Conservation (phyloP, 2,329 filamentous ascomycete species). For the Colletotrichum sansevieriae region DNA sequence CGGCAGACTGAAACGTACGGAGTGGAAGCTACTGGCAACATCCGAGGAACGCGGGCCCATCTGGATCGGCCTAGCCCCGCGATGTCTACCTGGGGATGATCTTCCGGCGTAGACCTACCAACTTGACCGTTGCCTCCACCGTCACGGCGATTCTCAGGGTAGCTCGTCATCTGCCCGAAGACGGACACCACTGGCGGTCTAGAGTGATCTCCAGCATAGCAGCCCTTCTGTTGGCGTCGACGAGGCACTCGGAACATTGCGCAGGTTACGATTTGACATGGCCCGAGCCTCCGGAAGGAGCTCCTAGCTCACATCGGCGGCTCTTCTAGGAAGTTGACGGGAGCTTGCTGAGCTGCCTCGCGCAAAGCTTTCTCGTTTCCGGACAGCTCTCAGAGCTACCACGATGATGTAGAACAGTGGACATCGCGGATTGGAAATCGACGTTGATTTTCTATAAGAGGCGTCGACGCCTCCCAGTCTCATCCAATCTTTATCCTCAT, state of each 20-base stretch:
- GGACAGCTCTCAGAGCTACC: background rate
- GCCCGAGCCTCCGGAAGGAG: background rate
- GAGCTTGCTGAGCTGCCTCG: background rate
- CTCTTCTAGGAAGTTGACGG: constrained; percentile 3
- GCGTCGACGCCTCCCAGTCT: constrained; percentile 6
- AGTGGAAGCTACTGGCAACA: no score
- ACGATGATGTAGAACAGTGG: constrained; percentile 8
- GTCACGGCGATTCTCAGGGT: constrained; percentile 1
- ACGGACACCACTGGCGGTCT: background rate
- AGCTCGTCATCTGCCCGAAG: constrained; percentile 9
- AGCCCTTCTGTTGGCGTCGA: background rate
- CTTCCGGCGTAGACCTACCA: constrained; percentile 4
- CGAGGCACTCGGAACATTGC: background rate
- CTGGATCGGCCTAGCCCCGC: constrained; percentile 13
- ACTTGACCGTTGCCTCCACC: background rate
- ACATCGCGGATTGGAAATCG: background rate
- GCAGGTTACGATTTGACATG: background rate
- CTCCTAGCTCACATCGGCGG: constrained; percentile 1
- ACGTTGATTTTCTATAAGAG: constrained; percentile 32
- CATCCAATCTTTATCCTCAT: background rate
- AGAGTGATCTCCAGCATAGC: background rate
- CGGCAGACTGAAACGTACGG: background rate
- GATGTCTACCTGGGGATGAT: constrained; percentile 15
- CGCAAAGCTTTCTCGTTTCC: constrained; percentile 11
- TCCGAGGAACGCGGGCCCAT: constrained; percentile 5